These are phyloP conservation scores for Pseudoturritis turrita DNA, from an alignment of 345 rosid genomes.

Conservation along the genomic window DNA sequence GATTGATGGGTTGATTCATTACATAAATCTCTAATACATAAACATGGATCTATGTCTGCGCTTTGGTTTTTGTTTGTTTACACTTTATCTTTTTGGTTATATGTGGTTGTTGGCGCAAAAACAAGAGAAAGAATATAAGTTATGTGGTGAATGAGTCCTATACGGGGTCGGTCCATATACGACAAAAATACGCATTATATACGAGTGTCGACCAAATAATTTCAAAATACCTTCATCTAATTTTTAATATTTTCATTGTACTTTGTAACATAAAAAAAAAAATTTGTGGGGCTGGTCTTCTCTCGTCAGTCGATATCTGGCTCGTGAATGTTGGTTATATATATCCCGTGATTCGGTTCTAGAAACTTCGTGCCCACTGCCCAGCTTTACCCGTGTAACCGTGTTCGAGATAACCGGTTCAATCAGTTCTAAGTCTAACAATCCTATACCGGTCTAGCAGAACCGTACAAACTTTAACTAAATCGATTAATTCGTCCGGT, in stretches of 20 bases:
- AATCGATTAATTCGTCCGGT: background rate
- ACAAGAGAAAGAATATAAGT: background rate
- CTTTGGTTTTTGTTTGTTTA: constrained; percentile 11
- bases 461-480: background rate
- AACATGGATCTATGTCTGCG: constrained; percentile 9
- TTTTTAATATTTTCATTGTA: background rate
- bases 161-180: constrained; percentile 11
- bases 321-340: constrained; percentile 27
- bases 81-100: constrained; percentile 20
- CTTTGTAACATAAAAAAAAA: background rate
- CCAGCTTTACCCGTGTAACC: too few species aligned
- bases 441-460: background rate
- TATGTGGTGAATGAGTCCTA: constrained; percentile 6
- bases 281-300: constrained; percentile 6
- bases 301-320: constrained; percentile 7
- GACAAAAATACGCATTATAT: constrained; percentile 24
- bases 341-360: constrained; percentile 27
- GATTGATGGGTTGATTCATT: background rate
- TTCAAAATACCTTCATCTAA: background rate
- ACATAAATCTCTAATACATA: background rate
- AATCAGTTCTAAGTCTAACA: background rate
- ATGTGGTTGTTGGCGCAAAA: constrained; percentile 22
- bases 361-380: constrained; percentile 12
- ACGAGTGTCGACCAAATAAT: constrained; percentile 16
- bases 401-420: constrained; percentile 14